Conservation (phyloP, 1,284 basidiomycete genomes). For the Rhodotorula glutinis region DNA sequence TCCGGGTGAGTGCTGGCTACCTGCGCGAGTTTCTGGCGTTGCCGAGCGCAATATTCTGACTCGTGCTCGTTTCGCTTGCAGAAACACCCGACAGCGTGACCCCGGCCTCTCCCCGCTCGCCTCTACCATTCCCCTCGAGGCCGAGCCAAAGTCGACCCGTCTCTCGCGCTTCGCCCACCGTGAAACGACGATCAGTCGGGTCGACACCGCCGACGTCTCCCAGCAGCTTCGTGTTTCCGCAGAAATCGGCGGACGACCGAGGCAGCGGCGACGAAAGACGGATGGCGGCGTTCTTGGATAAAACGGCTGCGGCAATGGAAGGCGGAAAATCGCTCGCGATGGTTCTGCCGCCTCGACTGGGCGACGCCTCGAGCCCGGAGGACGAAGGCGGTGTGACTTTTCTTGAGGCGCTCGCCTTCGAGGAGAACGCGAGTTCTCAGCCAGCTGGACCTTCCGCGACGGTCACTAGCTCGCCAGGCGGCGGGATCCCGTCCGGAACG, state of each 20-base stretch:
- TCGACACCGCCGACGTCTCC: slow-evolving; percentile 17
- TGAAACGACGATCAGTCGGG: slow-evolving; percentile 8
- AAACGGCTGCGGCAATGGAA: slow-evolving; percentile 39
- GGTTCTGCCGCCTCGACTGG: slow-evolving; percentile 24
- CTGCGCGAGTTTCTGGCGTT: too few species aligned
- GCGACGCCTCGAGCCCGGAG: background rate
- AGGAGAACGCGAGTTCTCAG: background rate
- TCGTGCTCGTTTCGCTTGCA: background rate
- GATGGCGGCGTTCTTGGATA: slow-evolving; percentile 30
- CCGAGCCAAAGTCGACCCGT: background rate
- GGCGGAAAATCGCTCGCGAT: slow-evolving; percentile 38
- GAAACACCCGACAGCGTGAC: background rate
- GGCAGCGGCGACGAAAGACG: slow-evolving; percentile 9
- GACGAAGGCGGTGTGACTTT: background rate
- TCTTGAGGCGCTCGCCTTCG: slow-evolving; percentile 18
- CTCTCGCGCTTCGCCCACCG: background rate
- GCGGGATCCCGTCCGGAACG: background rate
- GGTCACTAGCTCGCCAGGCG: background rate
- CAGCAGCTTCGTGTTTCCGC: background rate
- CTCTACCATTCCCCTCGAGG: slow-evolving; percentile 25
- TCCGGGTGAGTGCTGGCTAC: slow-evolving; percentile 5
- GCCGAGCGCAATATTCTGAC: too few species aligned
- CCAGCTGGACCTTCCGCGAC: background rate
- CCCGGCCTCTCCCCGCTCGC: background rate
- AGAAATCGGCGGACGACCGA: slow-evolving; percentile 20